Conservation (phyloP, 768 basidiomycete genomes). For the Tephrocybe sp. region DNA sequence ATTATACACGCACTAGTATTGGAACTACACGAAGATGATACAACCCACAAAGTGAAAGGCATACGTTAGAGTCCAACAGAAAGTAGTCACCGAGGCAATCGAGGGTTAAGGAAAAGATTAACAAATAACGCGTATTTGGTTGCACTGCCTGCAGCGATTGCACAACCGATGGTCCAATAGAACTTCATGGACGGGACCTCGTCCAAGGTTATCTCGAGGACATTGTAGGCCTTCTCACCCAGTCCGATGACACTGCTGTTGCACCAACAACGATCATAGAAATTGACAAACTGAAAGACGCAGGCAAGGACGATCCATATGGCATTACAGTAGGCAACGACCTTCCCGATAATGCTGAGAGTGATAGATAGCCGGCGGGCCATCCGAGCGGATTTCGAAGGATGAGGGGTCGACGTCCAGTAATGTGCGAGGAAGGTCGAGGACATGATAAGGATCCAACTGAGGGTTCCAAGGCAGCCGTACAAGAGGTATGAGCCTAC, state of each 20-base stretch:
- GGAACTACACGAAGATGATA: too few species aligned
- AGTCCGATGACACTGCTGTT: conserved; percentile 23
- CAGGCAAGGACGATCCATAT: conserved; percentile 24
- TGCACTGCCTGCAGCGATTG: conserved; percentile 9
- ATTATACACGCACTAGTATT: too few species aligned
- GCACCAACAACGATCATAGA: conserved; percentile 27
- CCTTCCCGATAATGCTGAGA: conserved; percentile 22
- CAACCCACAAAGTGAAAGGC: too few species aligned
- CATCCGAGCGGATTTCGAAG: conserved; percentile 10
- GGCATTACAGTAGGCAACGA: conserved; percentile 22
- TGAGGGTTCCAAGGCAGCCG: conserved; percentile 20
- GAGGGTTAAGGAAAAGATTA: conserved; percentile 7
- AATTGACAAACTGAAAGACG: conserved; percentile 25
- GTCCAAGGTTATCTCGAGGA: conserved; percentile 18
- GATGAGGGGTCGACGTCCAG: conserved; percentile 16
- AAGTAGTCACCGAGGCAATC: neutral
- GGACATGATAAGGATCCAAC: conserved; percentile 23
- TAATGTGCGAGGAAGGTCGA: conserved; percentile 26
- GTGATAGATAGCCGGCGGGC: conserved; percentile 19
- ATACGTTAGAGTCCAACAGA: too few species aligned
- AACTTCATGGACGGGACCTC: conserved; percentile 7
- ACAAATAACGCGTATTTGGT: conserved; percentile 5
- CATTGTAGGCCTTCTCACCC: conserved; percentile 19
- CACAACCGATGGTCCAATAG: conserved; percentile 11
- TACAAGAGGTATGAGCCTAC: conserved; percentile 24